Conservation (phyloP, 441 rosid genomes). For the Mallotus japonicus region DNA sequence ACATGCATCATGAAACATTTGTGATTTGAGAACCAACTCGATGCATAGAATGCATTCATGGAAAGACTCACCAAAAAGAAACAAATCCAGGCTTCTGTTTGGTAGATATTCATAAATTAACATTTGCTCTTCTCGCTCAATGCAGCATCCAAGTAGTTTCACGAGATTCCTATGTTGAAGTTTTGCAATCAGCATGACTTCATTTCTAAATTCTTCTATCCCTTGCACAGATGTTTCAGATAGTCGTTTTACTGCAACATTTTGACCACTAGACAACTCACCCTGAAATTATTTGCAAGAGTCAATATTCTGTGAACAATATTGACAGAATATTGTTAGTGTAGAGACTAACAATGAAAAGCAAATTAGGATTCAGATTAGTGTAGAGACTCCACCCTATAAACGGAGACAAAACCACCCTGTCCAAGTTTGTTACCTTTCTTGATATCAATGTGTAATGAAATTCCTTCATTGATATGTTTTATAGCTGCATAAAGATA, state of each 20-base stretch:
- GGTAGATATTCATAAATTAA: slow-evolving; percentile 41
- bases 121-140: slow-evolving; percentile 37
- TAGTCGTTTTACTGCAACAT: slow-evolving; percentile 40
- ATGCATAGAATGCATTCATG: no score
- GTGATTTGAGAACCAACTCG: no score
- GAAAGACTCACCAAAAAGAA: slow-evolving; percentile 15
- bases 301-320: background rate
- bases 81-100: slow-evolving; percentile 31
- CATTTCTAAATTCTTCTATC: slow-evolving; percentile 35
- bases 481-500: no score
- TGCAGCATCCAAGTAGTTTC: slow-evolving; percentile 40
- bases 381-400: no score
- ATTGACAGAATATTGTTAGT: no score
- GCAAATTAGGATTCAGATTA: no score
- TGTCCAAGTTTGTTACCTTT: no score
- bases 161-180: slow-evolving; percentile 50
- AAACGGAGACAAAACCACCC: no score
- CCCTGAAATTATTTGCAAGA: slow-evolving; percentile 31
- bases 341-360: no score
- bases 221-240: slow-evolving; percentile 39
- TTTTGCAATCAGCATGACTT: slow-evolving; percentile 34
- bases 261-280: slow-evolving; percentile 31
- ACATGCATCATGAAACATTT: no score
- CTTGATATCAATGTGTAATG: no score
- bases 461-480: no score